These are phyloP conservation scores for Drosera capensis DNA, from an alignment of 148 eudicot species.

Conservation along the genomic window DNA sequence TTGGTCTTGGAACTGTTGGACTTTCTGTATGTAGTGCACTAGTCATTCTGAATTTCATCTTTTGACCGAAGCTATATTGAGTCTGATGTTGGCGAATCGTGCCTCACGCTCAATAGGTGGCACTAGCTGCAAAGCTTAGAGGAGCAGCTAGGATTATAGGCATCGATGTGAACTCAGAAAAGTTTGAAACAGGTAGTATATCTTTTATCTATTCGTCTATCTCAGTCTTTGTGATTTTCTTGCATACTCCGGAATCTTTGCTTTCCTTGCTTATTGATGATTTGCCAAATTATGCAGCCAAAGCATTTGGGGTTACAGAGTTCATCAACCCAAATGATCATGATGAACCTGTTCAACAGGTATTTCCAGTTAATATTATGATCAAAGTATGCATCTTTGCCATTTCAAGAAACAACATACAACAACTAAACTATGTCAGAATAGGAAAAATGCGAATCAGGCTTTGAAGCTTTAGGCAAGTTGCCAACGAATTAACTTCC, in stretches of 20 bases:
- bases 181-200: constrained; percentile 39
- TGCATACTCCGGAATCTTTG: not conserved
- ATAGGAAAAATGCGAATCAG: no score
- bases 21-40: constrained; percentile 57
- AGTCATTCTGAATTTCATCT: not conserved
- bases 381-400: not conserved
- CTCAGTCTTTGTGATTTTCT: not conserved
- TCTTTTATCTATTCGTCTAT: not conserved
- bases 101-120: no score
- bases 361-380: constrained; percentile 3
- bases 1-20: constrained; percentile 97
- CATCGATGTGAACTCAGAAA: constrained; percentile 57
- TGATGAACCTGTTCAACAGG: constrained; percentile 80
- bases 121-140: constrained; percentile 46
- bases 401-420: not conserved
- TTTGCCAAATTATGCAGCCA: constrained; percentile 27
- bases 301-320: constrained; percentile 71
- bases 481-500: no score
- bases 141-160: constrained; percentile 87
- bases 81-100: not conserved
- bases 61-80: not conserved
- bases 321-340: constrained; percentile 60
- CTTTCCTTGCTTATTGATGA: not conserved
- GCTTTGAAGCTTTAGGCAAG: no score
- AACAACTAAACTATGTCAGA: no score